Percentiles rank a stretch among this genome's conserved stretches.
These are phyloP conservation scores for Cryphonectria carpinicola DNA, from an alignment of 2,329 filamentous ascomycete genomes.

Conservation along the genomic window DNA sequence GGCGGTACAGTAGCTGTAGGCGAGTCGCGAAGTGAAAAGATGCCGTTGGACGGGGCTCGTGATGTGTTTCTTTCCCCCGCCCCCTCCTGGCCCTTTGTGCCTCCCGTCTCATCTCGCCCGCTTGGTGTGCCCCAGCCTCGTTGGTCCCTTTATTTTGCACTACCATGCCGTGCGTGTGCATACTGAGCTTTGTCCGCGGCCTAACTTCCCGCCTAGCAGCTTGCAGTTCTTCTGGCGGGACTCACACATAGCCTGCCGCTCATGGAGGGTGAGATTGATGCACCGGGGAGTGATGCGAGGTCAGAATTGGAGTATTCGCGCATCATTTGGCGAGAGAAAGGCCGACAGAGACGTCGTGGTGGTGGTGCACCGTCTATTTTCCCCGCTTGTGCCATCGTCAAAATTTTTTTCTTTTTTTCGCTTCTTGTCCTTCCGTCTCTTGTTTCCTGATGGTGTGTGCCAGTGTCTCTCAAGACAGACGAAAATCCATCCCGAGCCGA, in stretches of 20 bases:
- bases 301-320: neutral
- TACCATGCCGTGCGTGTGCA: neutral
- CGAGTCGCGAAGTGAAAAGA: neutral
- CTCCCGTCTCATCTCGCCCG: slow-evolving; percentile 7
- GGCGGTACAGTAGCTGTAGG: neutral
- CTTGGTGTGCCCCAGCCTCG: neutral
- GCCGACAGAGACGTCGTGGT: neutral
- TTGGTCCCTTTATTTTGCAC: neutral
- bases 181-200: neutral
- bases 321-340: neutral
- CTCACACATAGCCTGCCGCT: neutral
- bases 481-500: slow-evolving; percentile 6
- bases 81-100: neutral
- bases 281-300: neutral
- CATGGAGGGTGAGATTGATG: neutral
- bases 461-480: neutral
- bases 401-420: no score
- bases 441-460: neutral
- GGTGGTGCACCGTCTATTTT: neutral
- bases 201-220: neutral
- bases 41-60: slow-evolving; percentile 10
- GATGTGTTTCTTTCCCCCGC: neutral
- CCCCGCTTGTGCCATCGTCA: no score
- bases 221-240: neutral
- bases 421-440: neutral